Base-by-base conservation (phyloP, 352 stramenopile species). In the Phytophthora citrophthora region DNA sequence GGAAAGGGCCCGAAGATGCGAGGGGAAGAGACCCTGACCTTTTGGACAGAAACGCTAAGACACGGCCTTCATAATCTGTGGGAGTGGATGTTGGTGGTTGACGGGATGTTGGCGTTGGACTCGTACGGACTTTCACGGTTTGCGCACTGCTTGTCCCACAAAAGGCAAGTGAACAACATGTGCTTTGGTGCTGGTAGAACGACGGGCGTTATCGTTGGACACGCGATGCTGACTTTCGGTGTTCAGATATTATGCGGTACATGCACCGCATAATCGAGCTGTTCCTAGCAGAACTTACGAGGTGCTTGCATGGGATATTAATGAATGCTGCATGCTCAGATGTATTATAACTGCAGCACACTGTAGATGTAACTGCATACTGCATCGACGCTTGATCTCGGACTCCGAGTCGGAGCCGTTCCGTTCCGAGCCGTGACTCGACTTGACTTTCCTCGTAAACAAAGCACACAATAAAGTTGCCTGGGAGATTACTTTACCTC, bases 71-170 rank as follows among this genome's bases (percentile, higher is more conserved):
- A 60, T 29, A 36, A 53, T 53, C 49, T 65, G 48, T 59, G 32
- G 34, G 34, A 13, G 20, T 18, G 20, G 23, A 55, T 61, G 46
- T 44, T 34, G n/a, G 31, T 20, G 1, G 34, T 45, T 53, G 44
- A 46, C 20, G 24, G 38, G 24, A 39, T 48, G 39, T 24, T 39
- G 46, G 57, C 40, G 57, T 65, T 67, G 59, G 59, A 67, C 59
- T 61, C 59, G 41, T 34, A 52, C 18, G 41, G 18, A 6, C n/a
- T 20, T 36, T 34, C n/a, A 27, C 29, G 29, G 46, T 41, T 34
- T 56, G 39, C 27, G 43, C 11, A 45, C 29, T 38, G 44, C 7
- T 27, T 54, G 43, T 47, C 29, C 38, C 50, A 46, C 29, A 10
- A 34, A 7, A 32, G 31, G 31, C 48, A 32, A 24, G 38, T 4